Base-by-base conservation (phyloP, 331 rosid species). In the Telfairia occidentalis region DNA sequence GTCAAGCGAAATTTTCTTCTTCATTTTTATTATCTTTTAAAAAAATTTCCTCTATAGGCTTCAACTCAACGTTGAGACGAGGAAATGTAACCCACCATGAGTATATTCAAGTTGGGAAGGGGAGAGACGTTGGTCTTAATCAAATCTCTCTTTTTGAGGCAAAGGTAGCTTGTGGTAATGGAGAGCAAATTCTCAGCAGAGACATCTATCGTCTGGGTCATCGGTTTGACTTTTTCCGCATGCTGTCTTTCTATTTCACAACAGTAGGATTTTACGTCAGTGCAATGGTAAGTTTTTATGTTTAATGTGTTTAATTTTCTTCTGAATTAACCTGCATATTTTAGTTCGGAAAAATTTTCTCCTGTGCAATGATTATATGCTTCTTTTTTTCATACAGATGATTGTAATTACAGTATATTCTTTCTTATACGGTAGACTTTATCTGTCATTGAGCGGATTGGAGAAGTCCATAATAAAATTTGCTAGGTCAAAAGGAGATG, bases 61-160 rank as follows among this genome's bases (percentile, higher is more conserved):
- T 91, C 79, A 92, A 90, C 85, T 95, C 97, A 53, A 95, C 96
- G 2, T 80, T 95, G 76, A 82, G 98, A 78, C 85, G 96, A 57
- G 98, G 98, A 43, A 95, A 95, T 82, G 34, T 95, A 21, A 95
- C 97, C 34, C 98, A 95, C 79, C 98, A 95, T 54, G 98, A 95
- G 81, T 95, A 95, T 75, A 87, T 95, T 83, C 98, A 95, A 87
- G 93, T 95, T 76, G 98, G 98, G 77, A 95, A 95, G 81, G 98
- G 98, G 40, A 88, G 98, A 79, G 98, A 94, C 83, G 97, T 93
- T 19, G 98, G 98, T 23, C 94, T 92, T 64, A 94, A 94, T 74
- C 98, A 91, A 84, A 94, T 91, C 82, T 91, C 98, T 40, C 95
- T 94, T 58, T 91, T 94, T 75, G 98, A 94, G 86, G 98, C 96